Percentiles rank a stretch among this genome's conserved stretches.
phyloP scores from a whole-genome alignment of 192 early-diverging fungal genomes.

The Podila horticola region DNA sequence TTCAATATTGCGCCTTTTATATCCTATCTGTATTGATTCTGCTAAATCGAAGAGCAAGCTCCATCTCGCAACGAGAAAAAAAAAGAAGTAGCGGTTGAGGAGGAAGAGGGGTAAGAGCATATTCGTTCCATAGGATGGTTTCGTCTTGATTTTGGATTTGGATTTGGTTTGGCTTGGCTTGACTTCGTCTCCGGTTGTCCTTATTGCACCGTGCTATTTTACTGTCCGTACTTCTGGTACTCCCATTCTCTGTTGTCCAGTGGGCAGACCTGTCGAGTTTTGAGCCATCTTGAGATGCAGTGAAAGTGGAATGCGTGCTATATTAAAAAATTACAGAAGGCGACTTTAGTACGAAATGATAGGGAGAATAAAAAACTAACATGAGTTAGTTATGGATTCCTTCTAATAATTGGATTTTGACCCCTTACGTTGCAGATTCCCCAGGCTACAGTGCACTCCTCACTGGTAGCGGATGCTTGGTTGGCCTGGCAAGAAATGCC shows the following conservation, averaged over 20 bases:
- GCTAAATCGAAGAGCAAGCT: too few relatives aligned
- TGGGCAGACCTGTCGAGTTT: slow-evolving; percentile 95
- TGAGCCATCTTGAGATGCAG: slow-evolving; percentile 98
- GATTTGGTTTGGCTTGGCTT: neutral
- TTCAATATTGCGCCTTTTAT: too few relatives aligned
- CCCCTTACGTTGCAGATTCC: slow-evolving; percentile 89
- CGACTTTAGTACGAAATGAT: neutral
- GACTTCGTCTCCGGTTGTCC: neutral
- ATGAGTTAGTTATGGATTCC: neutral
- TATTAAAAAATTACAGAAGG: neutral
- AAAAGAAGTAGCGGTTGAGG: too few relatives aligned
- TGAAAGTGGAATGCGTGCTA: slow-evolving; percentile 99
- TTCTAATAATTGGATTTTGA: too few relatives aligned
- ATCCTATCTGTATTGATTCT: too few relatives aligned
- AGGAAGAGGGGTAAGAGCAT: too few relatives aligned
- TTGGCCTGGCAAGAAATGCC: slow-evolving; percentile 98
- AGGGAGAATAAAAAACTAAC: neutral
- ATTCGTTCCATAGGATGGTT: too few relatives aligned
- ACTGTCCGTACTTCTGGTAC: slow-evolving; percentile 87
- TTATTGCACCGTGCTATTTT: neutral
- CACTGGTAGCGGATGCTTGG: slow-evolving; percentile 90
- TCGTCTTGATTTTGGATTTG: neutral
- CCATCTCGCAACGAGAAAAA: too few relatives aligned
- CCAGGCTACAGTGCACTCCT: slow-evolving; percentile 97
- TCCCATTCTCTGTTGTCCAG: slow-evolving; percentile 99